These are phyloP conservation scores for Pichia ethanolica DNA, from an alignment of 805 yeast genomes.

Conservation along the genomic window DNA sequence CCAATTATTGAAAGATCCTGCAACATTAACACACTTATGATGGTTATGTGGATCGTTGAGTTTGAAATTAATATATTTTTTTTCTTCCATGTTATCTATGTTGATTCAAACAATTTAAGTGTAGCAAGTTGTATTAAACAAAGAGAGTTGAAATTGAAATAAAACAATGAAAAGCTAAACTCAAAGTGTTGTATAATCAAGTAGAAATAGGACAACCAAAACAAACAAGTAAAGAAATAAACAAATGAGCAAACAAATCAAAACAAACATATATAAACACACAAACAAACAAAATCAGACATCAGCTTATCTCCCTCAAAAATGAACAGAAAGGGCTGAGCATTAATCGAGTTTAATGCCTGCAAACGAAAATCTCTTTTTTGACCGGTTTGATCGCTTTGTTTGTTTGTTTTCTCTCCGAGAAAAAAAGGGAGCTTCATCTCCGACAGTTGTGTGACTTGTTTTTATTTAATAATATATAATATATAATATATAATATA, in stretches of 20 bases:
- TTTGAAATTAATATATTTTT: background rate
- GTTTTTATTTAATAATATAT: background rate
- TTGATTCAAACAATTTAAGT: too few species aligned
- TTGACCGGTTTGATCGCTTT: too few species aligned
- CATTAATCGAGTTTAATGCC: background rate
- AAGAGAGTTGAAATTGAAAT: too few species aligned
- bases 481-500: too few species aligned
- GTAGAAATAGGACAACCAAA: too few species aligned
- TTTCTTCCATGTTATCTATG: background rate
- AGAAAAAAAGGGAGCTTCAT: background rate
- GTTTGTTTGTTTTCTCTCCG: background rate
- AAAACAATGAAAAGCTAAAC: too few species aligned
- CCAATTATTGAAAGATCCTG: conserved; percentile 18
- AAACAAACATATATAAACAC: background rate
- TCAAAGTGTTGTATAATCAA: too few species aligned
- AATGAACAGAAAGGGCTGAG: background rate
- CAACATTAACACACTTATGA: conserved; percentile 11
- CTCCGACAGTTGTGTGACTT: too few species aligned
- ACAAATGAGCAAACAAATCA: too few species aligned
- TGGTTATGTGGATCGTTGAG: conserved; percentile 1
- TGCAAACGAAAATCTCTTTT: too few species aligned
- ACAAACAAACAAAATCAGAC: background rate
- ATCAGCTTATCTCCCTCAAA: background rate
- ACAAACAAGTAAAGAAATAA: background rate
- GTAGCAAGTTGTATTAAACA: too few species aligned